A percentile compares a stretch with the other conserved stretches of the same genome.
These are phyloP conservation scores for Arabidopsis thaliana DNA, from an alignment of 345 rosid species.

Conservation along the genomic window TAIR10.1 NC_003071.7:17888501-17889000, in stretches of 20 bases:
- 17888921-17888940: conserved; percentile 13
- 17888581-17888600: conserved; percentile 4
- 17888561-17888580: conserved; percentile 64
- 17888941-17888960: conserved; percentile 20
- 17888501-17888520: conserved; percentile 49
- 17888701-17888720: conserved; percentile 41
- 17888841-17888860: not conserved
- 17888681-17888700: not conserved
- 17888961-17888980: conserved; percentile 31
- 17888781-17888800: conserved; percentile 45
- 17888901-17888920: conserved; percentile 18
- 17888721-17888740: conserved; percentile 59
- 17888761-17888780: conserved; percentile 45
- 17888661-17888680: not conserved
- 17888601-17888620: not conserved
- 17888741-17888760: conserved; percentile 50
- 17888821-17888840: conserved; percentile 30
- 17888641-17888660: not conserved
- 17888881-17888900: conserved; percentile 22
- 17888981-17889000: not conserved
- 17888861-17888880: not conserved
- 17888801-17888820: conserved; percentile 46
- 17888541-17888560: conserved; percentile 53
- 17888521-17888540: conserved; percentile 55
- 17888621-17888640: not conserved